Conservation (phyloP, 176 grass and related monocot species). For the Hordeum marinum region DNA sequence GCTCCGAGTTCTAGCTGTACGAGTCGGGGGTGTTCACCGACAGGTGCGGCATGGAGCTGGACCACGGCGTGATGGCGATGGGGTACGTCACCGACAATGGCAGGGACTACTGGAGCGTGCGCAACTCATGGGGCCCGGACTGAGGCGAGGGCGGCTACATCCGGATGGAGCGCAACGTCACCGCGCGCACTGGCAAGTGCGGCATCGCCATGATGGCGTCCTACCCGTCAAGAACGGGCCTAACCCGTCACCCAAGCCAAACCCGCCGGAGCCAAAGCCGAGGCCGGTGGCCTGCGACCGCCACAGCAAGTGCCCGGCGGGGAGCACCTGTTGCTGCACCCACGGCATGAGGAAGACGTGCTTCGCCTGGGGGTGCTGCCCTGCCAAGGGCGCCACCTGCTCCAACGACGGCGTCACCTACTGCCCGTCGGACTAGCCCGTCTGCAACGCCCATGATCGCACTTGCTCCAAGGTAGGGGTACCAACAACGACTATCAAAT, state of each 20-base stretch:
- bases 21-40: not conserved
- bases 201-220: slow-evolving; percentile 63
- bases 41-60: not conserved
- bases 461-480: not conserved
- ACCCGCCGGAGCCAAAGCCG: not conserved
- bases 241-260: slow-evolving; percentile 35
- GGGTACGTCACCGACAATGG: not conserved
- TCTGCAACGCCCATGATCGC: not conserved
- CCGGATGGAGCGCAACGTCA: slow-evolving; percentile 7
- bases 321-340: not conserved
- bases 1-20: not conserved
- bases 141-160: slow-evolving; percentile 12
- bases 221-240: slow-evolving; percentile 49
- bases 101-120: not conserved
- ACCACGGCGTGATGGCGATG: not conserved
- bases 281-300: not conserved
- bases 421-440: not conserved
- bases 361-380: not conserved
- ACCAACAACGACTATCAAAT: not conserved
- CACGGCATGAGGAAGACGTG: not conserved
- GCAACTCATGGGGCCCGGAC: not conserved
- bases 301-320: not conserved
- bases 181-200: slow-evolving; percentile 49
- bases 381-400: not conserved
- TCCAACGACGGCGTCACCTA: not conserved